phyloP scores from a whole-genome alignment of 1,139 yeast species.

The Wickerhamiella infanticola region DNA sequence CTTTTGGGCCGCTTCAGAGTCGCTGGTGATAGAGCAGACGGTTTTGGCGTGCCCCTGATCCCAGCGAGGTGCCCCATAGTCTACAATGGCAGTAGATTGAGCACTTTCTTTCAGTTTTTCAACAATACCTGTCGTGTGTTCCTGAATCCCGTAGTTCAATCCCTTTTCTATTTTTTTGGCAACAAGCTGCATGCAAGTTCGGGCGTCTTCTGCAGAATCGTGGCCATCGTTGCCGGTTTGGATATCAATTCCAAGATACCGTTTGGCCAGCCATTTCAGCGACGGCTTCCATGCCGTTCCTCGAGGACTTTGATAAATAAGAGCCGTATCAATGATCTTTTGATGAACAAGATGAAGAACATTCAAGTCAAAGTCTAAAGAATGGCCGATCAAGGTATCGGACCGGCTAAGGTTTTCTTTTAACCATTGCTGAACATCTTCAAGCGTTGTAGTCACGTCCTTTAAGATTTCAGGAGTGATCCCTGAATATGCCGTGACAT shows the following conservation, averaged over 20 bases:
- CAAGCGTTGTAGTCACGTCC: conserved; percentile 46
- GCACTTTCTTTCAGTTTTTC: conserved; percentile 2
- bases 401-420: conserved; percentile 45
- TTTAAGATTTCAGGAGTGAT: conserved; percentile 54
- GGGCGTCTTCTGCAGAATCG: conserved; percentile 75
- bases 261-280: conserved; percentile 47
- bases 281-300: conserved; percentile 76
- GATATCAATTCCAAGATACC: conserved; percentile 40
- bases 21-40: conserved; percentile 35
- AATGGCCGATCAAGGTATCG: conserved; percentile 70
- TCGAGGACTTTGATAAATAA: conserved; percentile 59
- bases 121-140: conserved; percentile 6
- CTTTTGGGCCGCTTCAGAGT: conserved; percentile 38
- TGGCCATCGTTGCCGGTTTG: conserved; percentile 53
- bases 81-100: conserved; percentile 23
- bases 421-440: conserved; percentile 51
- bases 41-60: conserved; percentile 20
- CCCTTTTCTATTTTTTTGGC: conserved; percentile 58
- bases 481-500: conserved; percentile 73
- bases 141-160: conserved; percentile 39
- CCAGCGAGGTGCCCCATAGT: conserved; percentile 24
- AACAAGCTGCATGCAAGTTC: conserved; percentile 62
- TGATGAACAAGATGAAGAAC: conserved; percentile 67
- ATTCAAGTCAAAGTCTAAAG: conserved; percentile 76
- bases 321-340: conserved; percentile 68